Conservation (phyloP, 305 asterid genomes). For the Plantago rigida region DNA sequence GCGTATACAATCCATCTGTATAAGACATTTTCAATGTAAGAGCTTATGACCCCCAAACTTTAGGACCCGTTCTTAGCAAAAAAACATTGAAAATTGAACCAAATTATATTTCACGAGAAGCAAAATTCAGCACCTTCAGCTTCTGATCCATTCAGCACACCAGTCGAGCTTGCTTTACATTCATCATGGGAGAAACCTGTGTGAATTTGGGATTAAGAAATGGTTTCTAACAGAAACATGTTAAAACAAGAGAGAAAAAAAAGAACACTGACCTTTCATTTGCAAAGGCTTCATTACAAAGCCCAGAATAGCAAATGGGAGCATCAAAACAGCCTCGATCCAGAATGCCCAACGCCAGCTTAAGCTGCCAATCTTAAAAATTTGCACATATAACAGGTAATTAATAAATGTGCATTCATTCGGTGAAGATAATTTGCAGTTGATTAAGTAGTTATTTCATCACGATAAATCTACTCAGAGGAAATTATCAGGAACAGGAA, state of each 20-base stretch:
- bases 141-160: slow-evolving; percentile 37
- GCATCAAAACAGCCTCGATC: slow-evolving; percentile 84
- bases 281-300: slow-evolving; percentile 85
- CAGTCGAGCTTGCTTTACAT: slow-evolving; percentile 38
- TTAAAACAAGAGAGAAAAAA: slow-evolving; percentile 13
- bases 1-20: too few relatives aligned
- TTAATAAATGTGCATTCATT: neutral
- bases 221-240: slow-evolving; percentile 16
- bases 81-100: neutral
- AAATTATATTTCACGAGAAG: too few relatives aligned
- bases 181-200: slow-evolving; percentile 61
- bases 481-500: slow-evolving; percentile 22
- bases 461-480: slow-evolving; percentile 1
- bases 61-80: neutral
- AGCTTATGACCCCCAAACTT: neutral
- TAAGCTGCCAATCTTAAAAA: slow-evolving; percentile 50
- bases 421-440: neutral
- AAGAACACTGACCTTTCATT: slow-evolving; percentile 58
- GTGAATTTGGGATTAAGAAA: slow-evolving; percentile 30
- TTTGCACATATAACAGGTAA: slow-evolving; percentile 16
- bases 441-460: slow-evolving; percentile 5
- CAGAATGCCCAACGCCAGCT: slow-evolving; percentile 90
- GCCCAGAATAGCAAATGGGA: slow-evolving; percentile 84
- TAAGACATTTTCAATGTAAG: neutral
- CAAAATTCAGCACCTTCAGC: slow-evolving; percentile 44